A percentile compares a stretch with the other conserved stretches of the same genome.
Conservation (phyloP, 768 basidiomycete species). For the Mycena olivaceomarginata region DNA sequence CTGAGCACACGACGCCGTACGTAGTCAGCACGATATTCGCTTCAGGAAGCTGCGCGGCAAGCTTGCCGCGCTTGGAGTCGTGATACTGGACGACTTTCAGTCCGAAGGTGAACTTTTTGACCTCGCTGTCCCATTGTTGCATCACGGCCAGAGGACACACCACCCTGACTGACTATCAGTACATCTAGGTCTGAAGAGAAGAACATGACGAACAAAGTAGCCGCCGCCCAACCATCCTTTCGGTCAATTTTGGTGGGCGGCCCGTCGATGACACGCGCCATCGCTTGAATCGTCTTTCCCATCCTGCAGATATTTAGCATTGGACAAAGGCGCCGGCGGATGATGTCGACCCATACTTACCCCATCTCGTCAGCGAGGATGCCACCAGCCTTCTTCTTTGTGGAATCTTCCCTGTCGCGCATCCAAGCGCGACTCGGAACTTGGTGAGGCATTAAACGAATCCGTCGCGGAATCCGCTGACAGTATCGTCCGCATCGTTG, state of each 20-base stretch:
- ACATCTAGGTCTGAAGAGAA: neutral
- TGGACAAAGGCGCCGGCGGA: neutral
- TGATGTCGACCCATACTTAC: constrained; percentile 66
- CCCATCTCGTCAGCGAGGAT: constrained; percentile 96
- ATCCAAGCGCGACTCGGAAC: constrained; percentile 92
- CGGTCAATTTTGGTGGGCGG: constrained; percentile 80
- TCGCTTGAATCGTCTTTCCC: constrained; percentile 93
- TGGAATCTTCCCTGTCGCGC: constrained; percentile 81
- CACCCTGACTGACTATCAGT: constrained; percentile 70
- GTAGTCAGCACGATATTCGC: constrained; percentile 90
- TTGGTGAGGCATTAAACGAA: constrained; percentile 91
- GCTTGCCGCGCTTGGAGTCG: constrained; percentile 82
- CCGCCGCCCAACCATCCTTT: constrained; percentile 80
- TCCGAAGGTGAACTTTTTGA: constrained; percentile 73
- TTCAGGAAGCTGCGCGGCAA: constrained; percentile 69
- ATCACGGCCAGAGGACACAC: constrained; percentile 92
- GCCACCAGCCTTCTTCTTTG: constrained; percentile 86
- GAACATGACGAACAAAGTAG: constrained; percentile 76
- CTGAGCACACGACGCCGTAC: constrained; percentile 88
- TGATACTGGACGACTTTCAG: constrained; percentile 90
- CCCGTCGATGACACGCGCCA: constrained; percentile 90
- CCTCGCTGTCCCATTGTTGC: constrained; percentile 93
- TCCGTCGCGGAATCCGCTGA: constrained; percentile 85
- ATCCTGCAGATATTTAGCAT: constrained; percentile 64
- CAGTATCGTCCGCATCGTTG: constrained; percentile 78